Conservation (phyloP, 139 green algal species). For the Klebsormidium nitens region DNA sequence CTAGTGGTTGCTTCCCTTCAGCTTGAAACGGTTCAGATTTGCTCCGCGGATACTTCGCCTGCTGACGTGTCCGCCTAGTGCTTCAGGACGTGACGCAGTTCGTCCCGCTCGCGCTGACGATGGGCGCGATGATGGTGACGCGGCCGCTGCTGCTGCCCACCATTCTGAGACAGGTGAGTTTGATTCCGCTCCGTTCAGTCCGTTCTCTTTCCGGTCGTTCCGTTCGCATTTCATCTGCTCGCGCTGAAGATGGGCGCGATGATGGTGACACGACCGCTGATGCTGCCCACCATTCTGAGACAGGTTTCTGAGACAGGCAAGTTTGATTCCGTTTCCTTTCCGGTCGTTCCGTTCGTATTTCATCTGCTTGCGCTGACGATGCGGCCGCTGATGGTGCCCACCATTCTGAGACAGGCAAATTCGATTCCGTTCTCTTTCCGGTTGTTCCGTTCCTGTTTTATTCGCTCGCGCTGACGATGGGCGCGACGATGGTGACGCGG, state of each 20-base stretch:
- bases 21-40: too few relatives aligned
- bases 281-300: slow-evolving; percentile 34
- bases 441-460: too few relatives aligned
- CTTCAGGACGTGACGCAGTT: slow-evolving; percentile 42
- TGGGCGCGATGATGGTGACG: slow-evolving; percentile 30
- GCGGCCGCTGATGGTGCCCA: slow-evolving; percentile 19
- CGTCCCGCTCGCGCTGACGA: slow-evolving; percentile 19
- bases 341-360: too few relatives aligned
- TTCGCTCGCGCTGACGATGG: slow-evolving; percentile 29
- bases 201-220: too few relatives aligned
- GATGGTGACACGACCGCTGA: slow-evolving; percentile 12
- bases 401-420: slow-evolving; percentile 22
- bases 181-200: too few relatives aligned
- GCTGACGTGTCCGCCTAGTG: too few relatives aligned
- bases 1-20: too few relatives aligned
- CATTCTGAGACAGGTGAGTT: slow-evolving; percentile 23
- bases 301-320: too few relatives aligned
- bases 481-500: slow-evolving; percentile 19
- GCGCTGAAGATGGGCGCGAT: slow-evolving; percentile 32
- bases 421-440: too few relatives aligned
- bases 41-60: too few relatives aligned
- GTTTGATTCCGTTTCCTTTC: too few relatives aligned
- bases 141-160: slow-evolving; percentile 22
- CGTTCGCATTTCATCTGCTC: too few relatives aligned
- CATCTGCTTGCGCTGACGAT: slow-evolving; percentile 21